Base-by-base conservation (phyloP, 148 eudicot genomes). In the Rhododendron mucronatum region DNA sequence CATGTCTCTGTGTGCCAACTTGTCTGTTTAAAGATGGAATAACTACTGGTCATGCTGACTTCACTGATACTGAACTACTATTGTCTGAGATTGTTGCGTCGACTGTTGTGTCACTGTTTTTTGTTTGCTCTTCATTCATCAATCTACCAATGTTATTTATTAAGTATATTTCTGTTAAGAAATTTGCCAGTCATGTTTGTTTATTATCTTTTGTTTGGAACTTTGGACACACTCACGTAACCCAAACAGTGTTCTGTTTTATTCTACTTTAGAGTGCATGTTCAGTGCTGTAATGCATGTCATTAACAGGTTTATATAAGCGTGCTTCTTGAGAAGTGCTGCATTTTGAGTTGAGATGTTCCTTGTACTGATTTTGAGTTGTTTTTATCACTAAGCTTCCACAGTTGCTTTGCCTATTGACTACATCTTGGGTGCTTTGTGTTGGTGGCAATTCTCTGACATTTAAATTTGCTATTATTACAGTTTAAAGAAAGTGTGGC, bases 401-500 rank as follows among this genome's bases (percentile, higher is more conserved):
- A 1, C 14, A 47, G 9, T 71, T 71, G 50, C 45, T 45, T 45
- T 47, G 63, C 28, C 37, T 67, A 33, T 26, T 48, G 59, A 73
- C 45, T 84, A 11, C 35, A 65, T 33, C 14, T 26, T n/a, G 69
- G 23, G 71, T 63, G 4, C 33, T 35, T 67, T 26, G 35, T 26
- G 12, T n/a, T n/a, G 73, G 73, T 84, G 73, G 82, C 20, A 26
- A 21, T 82, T 84, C 35, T 21, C 59, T 80, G 28, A 78, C 57
- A 76, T 21, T 80, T 48, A 53, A 78, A 45, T 35, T 55, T 61
- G 71, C 30, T 20, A 2, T 83, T 20, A 78, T 83, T 86, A 61
- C 94, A 97, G 99, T 97, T 97, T 81, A 97, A 95, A 89, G 98
- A 97, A 87, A 95, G 99, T 74, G 95, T 97, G 87, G 91, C 98